Evolutionary conservation across 768 basidiomycete species (phyloP).

Genomic region (Tricholoma sp.): DNA sequence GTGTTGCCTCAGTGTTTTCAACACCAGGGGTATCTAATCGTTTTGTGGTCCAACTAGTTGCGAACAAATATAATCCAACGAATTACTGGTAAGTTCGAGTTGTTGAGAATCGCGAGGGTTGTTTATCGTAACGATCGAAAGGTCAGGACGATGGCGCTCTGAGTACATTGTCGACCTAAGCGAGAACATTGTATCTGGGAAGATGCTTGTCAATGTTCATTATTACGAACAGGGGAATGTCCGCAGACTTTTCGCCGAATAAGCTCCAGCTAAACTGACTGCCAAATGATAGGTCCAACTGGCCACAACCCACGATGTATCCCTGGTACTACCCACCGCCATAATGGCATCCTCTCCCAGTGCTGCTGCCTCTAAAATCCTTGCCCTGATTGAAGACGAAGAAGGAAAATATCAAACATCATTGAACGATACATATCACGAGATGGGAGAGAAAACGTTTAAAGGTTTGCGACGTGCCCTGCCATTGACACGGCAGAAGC

Average conservation of each 20-base stretch:
- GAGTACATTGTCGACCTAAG: constrained; percentile 72
- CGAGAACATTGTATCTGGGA: constrained; percentile 59
- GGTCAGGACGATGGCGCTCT: constrained; percentile 96
- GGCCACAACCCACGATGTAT: constrained; percentile 62
- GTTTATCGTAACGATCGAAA: constrained; percentile 23
- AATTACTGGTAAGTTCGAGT: constrained; percentile 73
- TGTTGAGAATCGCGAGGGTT: not conserved
- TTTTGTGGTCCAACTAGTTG: constrained; percentile 80
- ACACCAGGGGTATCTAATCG: constrained; percentile 35
- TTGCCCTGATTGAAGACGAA: constrained; percentile 79
- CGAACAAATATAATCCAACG: constrained; percentile 90
- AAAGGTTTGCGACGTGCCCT: constrained; percentile 85
- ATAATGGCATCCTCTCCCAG: constrained; percentile 46
- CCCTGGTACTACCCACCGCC: constrained; percentile 57
- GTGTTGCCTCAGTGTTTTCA: constrained; percentile 70
- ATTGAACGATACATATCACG: constrained; percentile 77
- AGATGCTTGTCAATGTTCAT: constrained; percentile 80
- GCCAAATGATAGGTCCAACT: constrained; percentile 72
- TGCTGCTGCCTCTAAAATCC: constrained; percentile 60
- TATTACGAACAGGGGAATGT: constrained; percentile 99
- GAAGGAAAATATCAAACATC: constrained; percentile 75
- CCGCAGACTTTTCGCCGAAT: constrained; percentile 15
- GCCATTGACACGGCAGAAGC: constrained; percentile 87
- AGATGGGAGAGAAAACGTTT: constrained; percentile 93
- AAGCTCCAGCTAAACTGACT: not conserved